phyloP scores from a whole-genome alignment of 495 filamentous ascomycete species.

The Hypoxylon cercidicola region DNA sequence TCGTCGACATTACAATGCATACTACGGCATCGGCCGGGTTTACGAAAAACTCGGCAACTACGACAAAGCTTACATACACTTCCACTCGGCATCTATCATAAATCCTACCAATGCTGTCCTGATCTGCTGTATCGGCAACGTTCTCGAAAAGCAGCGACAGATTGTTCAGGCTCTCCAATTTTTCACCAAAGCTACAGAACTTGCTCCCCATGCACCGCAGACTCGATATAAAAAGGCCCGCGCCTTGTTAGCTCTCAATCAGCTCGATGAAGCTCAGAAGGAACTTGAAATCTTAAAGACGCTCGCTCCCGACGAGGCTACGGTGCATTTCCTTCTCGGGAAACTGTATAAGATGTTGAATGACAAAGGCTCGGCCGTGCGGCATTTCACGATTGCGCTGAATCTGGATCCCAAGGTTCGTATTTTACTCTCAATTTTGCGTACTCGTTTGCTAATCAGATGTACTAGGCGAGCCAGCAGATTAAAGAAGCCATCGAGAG shows the following conservation, averaged over 20 bases:
- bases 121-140: slow-evolving; percentile 88
- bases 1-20: slow-evolving; percentile 92
- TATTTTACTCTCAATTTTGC: not conserved
- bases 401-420: slow-evolving; percentile 95
- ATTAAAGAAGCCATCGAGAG: slow-evolving; percentile 95
- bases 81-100: slow-evolving; percentile 82
- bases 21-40: slow-evolving; percentile 92
- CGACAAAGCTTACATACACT: slow-evolving; percentile 89
- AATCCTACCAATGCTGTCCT: slow-evolving; percentile 93
- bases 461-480: slow-evolving; percentile 79
- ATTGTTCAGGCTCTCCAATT: slow-evolving; percentile 77
- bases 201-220: slow-evolving; percentile 83
- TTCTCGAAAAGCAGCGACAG: slow-evolving; percentile 87
- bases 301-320: slow-evolving; percentile 91
- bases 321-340: slow-evolving; percentile 92
- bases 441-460: slow-evolving; percentile 15
- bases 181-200: slow-evolving; percentile 79
- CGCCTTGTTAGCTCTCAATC: slow-evolving; percentile 79
- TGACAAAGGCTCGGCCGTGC: slow-evolving; percentile 83
- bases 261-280: slow-evolving; percentile 72
- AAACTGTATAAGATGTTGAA: slow-evolving; percentile 83
- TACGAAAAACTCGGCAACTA: slow-evolving; percentile 96
- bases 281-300: slow-evolving; percentile 89
- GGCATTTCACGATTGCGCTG: slow-evolving; percentile 91
- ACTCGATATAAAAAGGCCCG: slow-evolving; percentile 93